phyloP scores from a whole-genome alignment of 805 yeast species.

The Candida yuanshanica region DNA sequence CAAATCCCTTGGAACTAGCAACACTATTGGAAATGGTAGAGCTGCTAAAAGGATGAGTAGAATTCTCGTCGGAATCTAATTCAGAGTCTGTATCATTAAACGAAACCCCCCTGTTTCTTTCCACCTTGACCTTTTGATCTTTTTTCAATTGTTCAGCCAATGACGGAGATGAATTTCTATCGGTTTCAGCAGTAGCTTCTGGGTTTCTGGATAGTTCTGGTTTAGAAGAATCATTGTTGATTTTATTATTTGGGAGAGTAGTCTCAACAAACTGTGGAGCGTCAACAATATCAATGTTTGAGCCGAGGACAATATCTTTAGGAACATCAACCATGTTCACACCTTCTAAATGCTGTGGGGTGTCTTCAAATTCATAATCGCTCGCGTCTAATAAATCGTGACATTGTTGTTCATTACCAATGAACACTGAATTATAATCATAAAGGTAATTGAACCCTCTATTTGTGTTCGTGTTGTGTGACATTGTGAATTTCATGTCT shows the following conservation, averaged over 20 bases:
- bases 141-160: background rate
- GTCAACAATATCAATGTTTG: constrained; percentile 17
- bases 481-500: constrained; percentile 43
- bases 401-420: constrained; percentile 32
- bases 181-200: background rate
- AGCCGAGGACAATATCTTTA: constrained; percentile 24
- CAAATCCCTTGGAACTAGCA: background rate
- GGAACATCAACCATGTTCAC: constrained; percentile 25
- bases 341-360: constrained; percentile 23
- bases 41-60: constrained; percentile 8
- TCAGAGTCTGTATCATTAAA: constrained; percentile 20
- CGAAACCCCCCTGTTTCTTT: constrained; percentile 1
- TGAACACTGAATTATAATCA: constrained; percentile 75
- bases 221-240: background rate
- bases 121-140: background rate
- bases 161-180: background rate
- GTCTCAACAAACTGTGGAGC: constrained; percentile 8
- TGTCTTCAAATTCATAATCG: constrained; percentile 18
- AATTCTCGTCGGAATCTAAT: constrained; percentile 24
- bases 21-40: background rate
- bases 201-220: background rate
- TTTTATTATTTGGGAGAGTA: background rate
- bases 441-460: constrained; percentile 75
- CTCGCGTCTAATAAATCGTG: constrained; percentile 11
- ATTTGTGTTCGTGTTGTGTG: constrained; percentile 66